Conservation (phyloP, 176 grass and related monocot genomes). For the Cenchrus americanus region DNA sequence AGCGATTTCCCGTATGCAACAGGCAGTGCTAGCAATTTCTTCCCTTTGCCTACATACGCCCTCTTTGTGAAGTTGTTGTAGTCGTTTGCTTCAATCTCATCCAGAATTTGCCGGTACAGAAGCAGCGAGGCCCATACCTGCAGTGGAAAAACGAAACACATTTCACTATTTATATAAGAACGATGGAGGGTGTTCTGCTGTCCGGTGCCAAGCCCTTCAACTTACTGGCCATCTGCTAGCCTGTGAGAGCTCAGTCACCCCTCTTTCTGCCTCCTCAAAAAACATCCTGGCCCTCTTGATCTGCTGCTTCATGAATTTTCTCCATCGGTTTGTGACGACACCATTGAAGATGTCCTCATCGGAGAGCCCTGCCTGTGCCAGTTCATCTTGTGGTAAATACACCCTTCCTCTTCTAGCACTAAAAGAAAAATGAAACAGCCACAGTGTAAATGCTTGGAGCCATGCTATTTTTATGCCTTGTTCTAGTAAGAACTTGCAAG, state of each 20-base stretch:
- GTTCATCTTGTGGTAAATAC: conserved; percentile 89
- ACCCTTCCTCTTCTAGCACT: conserved; percentile 85
- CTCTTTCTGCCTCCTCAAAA: conserved; percentile 79
- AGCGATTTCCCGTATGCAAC: conserved; percentile 76
- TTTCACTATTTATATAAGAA: neutral
- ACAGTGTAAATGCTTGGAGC: neutral
- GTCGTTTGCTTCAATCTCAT: conserved; percentile 94
- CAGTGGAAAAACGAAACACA: neutral
- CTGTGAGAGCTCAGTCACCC: conserved; percentile 80
- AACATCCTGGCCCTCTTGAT: conserved; percentile 93
- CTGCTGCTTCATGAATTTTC: conserved; percentile 88
- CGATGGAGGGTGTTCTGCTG: neutral
- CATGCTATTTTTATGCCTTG: neutral
- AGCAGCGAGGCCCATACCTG: conserved; percentile 91
- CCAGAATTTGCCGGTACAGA: conserved; percentile 82
- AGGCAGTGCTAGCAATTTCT: conserved; percentile 79
- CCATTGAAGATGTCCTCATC: conserved; percentile 88
- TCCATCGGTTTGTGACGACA: conserved; percentile 69
- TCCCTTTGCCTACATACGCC: conserved; percentile 86
- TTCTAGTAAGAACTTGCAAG: neutral
- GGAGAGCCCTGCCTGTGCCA: conserved; percentile 68
- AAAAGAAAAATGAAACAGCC: neutral
- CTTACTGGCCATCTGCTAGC: conserved; percentile 96
- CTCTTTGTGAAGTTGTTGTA: conserved; percentile 93
- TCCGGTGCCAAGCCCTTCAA: neutral